Evolutionary conservation across 2,329 filamentous ascomycete species (phyloP).

Genomic region (Thelonectria blattea): DNA sequence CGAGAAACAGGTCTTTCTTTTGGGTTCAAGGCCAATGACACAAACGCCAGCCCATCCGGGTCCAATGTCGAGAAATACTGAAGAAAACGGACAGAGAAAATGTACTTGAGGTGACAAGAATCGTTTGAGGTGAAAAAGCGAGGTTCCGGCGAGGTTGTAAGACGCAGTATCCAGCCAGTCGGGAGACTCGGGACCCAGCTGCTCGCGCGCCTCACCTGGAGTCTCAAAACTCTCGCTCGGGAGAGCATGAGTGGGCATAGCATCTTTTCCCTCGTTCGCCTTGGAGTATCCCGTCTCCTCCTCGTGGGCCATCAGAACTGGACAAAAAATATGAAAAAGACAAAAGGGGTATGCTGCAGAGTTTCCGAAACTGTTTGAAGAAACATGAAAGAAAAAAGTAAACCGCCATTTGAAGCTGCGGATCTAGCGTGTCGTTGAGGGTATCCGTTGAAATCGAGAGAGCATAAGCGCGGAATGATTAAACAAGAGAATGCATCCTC

Average conservation of each 20-base stretch:
- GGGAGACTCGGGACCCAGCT: neutral
- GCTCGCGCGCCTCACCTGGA: constrained; percentile 2
- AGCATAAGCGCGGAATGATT: constrained; percentile 8
- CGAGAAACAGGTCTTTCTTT: constrained; percentile 21
- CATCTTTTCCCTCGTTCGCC: constrained; percentile 2
- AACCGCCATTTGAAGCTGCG: constrained; percentile 27
- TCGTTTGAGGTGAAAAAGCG: constrained; percentile 24
- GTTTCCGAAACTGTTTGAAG: constrained; percentile 37
- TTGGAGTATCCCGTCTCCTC: constrained; percentile 20
- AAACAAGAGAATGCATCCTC: constrained; percentile 1
- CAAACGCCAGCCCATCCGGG: constrained; percentile 28
- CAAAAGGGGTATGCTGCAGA: constrained; percentile 46
- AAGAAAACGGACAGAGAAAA: constrained; percentile 18
- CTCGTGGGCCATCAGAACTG: constrained; percentile 26
- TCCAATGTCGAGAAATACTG: constrained; percentile 22
- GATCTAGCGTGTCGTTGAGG: constrained; percentile 27
- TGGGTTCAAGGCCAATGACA: constrained; percentile 28
- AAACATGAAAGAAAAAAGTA: constrained; percentile 29
- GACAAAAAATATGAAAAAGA: constrained; percentile 37
- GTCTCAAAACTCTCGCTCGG: neutral
- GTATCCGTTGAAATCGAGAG: constrained; percentile 23
- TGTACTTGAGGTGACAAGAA: constrained; percentile 12
- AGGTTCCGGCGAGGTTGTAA: neutral
- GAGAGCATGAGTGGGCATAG: constrained; percentile 2
- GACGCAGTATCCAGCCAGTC: neutral